Conservation (phyloP, 108 stramenopile species). For the Tribonema minus region DNA sequence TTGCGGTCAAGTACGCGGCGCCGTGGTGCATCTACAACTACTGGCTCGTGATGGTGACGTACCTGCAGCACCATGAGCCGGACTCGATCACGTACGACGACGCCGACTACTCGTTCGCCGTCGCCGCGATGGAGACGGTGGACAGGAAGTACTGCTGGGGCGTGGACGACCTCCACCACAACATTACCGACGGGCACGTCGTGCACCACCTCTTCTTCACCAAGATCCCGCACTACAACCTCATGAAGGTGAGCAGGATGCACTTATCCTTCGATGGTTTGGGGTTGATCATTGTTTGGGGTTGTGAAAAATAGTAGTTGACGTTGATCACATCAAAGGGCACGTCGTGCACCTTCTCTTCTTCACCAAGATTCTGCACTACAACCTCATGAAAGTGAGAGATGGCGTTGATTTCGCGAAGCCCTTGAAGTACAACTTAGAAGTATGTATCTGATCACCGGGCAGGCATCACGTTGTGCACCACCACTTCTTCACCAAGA, state of each 20-base stretch:
- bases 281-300: too few relatives aligned
- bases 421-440: too few relatives aligned
- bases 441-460: too few relatives aligned
- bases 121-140: conserved; percentile 79
- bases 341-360: conserved; percentile 87
- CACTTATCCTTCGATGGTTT: too few relatives aligned
- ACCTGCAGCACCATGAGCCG: conserved; percentile 79
- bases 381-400: conserved; percentile 66
- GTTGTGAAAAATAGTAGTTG: too few relatives aligned
- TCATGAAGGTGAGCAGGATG: too few relatives aligned
- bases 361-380: conserved; percentile 80
- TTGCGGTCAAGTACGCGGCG: conserved; percentile 58
- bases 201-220: conserved; percentile 86
- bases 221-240: conserved; percentile 76
- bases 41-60: conserved; percentile 88
- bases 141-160: conserved; percentile 76
- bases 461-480: conserved; percentile 84
- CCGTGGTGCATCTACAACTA: conserved; percentile 73
- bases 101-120: conserved; percentile 67
- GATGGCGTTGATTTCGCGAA: too few relatives aligned
- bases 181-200: conserved; percentile 90
- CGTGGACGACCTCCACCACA: conserved; percentile 72
- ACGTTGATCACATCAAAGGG: too few relatives aligned
- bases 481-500: conserved; percentile 81
- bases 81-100: conserved; percentile 73